Evolutionary conservation across 2,329 filamentous ascomycete genomes (phyloP).

Genomic region (Colletotrichum plurivorum): DNA sequence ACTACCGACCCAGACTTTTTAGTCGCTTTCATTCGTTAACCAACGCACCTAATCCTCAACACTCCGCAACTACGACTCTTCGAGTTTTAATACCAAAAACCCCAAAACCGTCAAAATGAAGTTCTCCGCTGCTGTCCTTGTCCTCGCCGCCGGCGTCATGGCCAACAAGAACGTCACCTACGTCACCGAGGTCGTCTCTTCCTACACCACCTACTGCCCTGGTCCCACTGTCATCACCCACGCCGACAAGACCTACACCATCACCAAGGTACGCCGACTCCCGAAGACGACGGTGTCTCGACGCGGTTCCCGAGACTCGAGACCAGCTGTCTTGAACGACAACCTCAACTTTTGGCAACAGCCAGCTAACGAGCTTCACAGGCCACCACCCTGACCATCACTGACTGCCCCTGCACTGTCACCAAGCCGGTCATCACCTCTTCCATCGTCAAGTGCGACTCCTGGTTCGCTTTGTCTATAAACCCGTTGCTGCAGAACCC

Average conservation of each 20-base stretch:
- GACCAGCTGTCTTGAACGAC: background rate
- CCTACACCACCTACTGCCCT: conserved; percentile 81
- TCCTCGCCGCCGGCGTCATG: conserved; percentile 65
- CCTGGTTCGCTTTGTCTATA: conserved; percentile 58
- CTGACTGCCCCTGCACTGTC: conserved; percentile 79
- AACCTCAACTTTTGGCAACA: background rate
- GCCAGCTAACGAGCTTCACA: conserved; percentile 51
- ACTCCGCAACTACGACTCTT: conserved; percentile 48
- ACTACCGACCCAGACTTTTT: conserved; percentile 64
- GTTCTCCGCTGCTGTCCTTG: conserved; percentile 69
- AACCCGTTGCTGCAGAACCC: background rate
- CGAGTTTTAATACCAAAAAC: conserved; percentile 48
- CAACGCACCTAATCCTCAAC: conserved; percentile 49
- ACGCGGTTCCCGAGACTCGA: conserved; percentile 52
- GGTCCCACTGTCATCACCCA: conserved; percentile 74
- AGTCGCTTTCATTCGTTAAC: conserved; percentile 73
- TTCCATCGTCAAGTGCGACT: conserved; percentile 66
- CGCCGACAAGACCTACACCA: conserved; percentile 76
- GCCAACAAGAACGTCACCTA: conserved; percentile 64
- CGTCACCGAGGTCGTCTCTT: conserved; percentile 76
- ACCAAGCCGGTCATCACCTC: conserved; percentile 70
- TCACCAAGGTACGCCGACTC: conserved; percentile 58
- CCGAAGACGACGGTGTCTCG: background rate
- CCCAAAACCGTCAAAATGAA: conserved; percentile 74
- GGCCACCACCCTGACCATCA: conserved; percentile 79